phyloP scores from a whole-genome alignment of 768 basidiomycete genomes.

The Mycena rebaudengoi region DNA sequence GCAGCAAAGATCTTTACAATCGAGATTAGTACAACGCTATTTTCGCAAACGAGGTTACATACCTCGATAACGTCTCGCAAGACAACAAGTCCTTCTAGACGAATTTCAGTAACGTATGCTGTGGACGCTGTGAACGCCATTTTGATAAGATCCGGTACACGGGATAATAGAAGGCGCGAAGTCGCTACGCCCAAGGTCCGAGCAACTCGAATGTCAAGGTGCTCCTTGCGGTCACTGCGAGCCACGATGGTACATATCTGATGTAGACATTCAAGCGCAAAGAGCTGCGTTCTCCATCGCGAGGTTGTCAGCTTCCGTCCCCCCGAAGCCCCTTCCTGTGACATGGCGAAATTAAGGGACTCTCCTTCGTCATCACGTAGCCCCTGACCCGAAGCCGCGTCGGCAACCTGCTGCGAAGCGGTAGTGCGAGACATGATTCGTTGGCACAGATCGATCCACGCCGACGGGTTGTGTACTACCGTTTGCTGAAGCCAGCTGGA shows the following conservation, averaged over 20 bases:
- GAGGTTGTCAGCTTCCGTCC: slow-evolving; percentile 65
- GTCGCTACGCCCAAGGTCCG: slow-evolving; percentile 63
- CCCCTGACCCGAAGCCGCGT: slow-evolving; percentile 64
- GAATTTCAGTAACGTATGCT: slow-evolving; percentile 95
- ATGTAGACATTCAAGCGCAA: slow-evolving; percentile 92
- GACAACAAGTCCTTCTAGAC: slow-evolving; percentile 89
- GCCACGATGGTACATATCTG: slow-evolving; percentile 83
- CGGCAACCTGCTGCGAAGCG: slow-evolving; percentile 77
- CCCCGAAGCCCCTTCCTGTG: slow-evolving; percentile 48
- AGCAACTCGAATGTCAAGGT: slow-evolving; percentile 82
- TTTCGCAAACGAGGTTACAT: slow-evolving; percentile 17
- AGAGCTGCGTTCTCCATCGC: slow-evolving; percentile 96
- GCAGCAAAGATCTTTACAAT: slow-evolving; percentile 79
- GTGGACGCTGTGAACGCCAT: slow-evolving; percentile 99
- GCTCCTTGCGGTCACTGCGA: slow-evolving; percentile 78
- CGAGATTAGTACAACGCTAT: slow-evolving; percentile 2
- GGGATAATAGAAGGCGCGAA: slow-evolving; percentile 77
- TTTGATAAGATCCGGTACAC: slow-evolving; percentile 92
- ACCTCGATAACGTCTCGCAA: slow-evolving; percentile 94
- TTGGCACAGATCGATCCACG: slow-evolving; percentile 98
- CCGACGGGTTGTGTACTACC: slow-evolving; percentile 89
- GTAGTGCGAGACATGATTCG: slow-evolving; percentile 96
- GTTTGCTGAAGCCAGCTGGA: slow-evolving; percentile 95
- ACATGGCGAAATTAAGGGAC: slow-evolving; percentile 75
- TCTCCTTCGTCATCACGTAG: slow-evolving; percentile 92